These are phyloP conservation scores for Avena insularis DNA, from an alignment of 176 grass and related monocot genomes.

Conservation along the genomic window DNA sequence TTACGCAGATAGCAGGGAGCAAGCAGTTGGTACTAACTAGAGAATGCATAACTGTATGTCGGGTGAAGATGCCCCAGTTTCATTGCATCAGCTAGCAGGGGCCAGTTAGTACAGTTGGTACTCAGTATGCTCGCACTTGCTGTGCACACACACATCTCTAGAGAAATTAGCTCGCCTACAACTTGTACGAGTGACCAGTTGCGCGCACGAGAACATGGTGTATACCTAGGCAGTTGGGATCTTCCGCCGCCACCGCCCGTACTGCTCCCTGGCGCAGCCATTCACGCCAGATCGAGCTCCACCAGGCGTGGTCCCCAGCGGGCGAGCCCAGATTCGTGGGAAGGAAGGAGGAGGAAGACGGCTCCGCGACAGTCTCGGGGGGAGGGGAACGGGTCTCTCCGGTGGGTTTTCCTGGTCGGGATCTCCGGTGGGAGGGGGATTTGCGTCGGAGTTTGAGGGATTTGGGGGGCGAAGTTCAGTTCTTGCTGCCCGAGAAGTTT, in stretches of 20 bases:
- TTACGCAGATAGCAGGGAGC: too few species aligned
- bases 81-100: too few species aligned
- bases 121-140: too few species aligned
- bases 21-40: too few species aligned
- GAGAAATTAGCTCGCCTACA: neutral
- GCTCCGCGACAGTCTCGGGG: too few species aligned
- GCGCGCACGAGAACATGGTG: constrained; percentile 31
- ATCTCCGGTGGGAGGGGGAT: neutral
- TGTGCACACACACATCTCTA: too few species aligned
- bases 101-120: too few species aligned
- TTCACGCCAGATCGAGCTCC: constrained; percentile 14
- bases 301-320: neutral
- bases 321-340: neutral
- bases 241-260: constrained; percentile 40
- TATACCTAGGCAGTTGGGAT: constrained; percentile 57
- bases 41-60: too few species aligned
- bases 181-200: neutral
- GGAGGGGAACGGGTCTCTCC: neutral
- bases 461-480: neutral
- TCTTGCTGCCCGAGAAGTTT: neutral
- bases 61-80: too few species aligned
- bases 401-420: neutral
- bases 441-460: neutral
- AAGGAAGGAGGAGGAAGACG: neutral
- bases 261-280: constrained; percentile 44